A percentile compares a stretch with the other conserved stretches of the same genome.
Evolutionary conservation across 371 early-diverging fungal species (phyloP).

Genomic region (Mortierella sp.): DNA sequence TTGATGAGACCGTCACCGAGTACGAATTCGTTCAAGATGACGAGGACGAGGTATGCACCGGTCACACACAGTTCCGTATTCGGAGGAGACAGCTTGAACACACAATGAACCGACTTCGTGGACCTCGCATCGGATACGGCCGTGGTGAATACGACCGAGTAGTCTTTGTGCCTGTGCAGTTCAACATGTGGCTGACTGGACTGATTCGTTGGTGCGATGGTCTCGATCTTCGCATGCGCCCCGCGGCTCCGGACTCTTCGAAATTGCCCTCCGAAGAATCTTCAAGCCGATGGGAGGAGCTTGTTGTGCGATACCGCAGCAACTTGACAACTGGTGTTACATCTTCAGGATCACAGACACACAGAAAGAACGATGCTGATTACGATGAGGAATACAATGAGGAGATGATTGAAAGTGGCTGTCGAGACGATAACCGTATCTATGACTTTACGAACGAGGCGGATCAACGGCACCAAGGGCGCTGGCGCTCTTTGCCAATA

Average conservation of each 20-base stretch:
- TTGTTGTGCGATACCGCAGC: conserved; percentile 24
- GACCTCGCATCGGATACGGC: conserved; percentile 46
- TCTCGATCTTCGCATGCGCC: conserved; percentile 52
- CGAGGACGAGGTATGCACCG: not conserved
- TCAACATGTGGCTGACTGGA: conserved; percentile 38
- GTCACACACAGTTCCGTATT: not conserved
- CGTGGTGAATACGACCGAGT: conserved; percentile 51
- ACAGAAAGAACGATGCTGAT: conserved; percentile 4
- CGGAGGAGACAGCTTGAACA: conserved; percentile 26
- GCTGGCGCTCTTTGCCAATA: conserved; percentile 28
- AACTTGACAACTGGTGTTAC: not conserved
- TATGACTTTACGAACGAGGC: conserved; percentile 3
- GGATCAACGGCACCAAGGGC: conserved; percentile 13
- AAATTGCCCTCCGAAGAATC: not conserved
- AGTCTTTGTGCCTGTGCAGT: conserved; percentile 53
- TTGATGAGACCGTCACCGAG: conserved; percentile 14
- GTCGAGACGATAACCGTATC: conserved; percentile 2
- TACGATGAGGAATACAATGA: conserved; percentile 3
- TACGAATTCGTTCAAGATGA: conserved; percentile 21
- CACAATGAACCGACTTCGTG: conserved; percentile 35
- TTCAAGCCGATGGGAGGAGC: conserved; percentile 32
- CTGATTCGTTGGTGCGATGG: conserved; percentile 56
- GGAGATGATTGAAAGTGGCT: conserved; percentile 5
- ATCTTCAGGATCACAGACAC: not conserved
- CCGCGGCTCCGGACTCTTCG: not conserved